Percentiles rank a stretch among this genome's conserved stretches.
phyloP scores from a whole-genome alignment of 148 eudicot genomes.

The Amaranthus cruentus region DNA sequence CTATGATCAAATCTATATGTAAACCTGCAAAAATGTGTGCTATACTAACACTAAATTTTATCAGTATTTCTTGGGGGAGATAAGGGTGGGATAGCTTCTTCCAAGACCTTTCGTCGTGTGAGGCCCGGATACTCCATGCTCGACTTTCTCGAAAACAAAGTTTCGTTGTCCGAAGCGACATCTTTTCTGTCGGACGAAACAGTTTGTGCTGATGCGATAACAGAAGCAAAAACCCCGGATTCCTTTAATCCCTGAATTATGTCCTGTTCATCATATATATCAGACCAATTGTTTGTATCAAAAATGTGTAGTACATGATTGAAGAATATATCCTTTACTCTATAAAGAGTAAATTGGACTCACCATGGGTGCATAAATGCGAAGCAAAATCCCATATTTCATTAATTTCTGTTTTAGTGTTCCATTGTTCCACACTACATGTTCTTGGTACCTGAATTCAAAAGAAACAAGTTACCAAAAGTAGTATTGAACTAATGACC shows the following conservation, averaged over 20 bases:
- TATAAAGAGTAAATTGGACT: slow-evolving; percentile 1
- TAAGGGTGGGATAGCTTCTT: no score
- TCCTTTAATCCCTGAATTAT: slow-evolving; percentile 52
- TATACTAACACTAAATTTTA: no score
- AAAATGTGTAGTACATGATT: background rate
- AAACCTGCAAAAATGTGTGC: no score
- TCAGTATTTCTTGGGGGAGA: no score
- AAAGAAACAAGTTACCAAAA: no score
- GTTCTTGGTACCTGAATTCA: slow-evolving; percentile 44
- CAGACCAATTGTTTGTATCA: background rate
- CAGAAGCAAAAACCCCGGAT: slow-evolving; percentile 42
- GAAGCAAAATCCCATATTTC: slow-evolving; percentile 43
- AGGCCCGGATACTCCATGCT: no score
- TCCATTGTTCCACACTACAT: slow-evolving; percentile 44
- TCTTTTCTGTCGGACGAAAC: slow-evolving; percentile 1
- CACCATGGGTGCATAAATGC: slow-evolving; percentile 56
- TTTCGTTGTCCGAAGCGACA: no score
- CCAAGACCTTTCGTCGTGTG: no score
- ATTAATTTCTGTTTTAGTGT: slow-evolving; percentile 32
- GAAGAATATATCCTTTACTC: background rate
- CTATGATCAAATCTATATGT: no score
- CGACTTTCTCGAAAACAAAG: no score
- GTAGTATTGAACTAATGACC: no score
- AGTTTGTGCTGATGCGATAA: slow-evolving; percentile 31
- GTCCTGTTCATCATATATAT: slow-evolving; percentile 20